phyloP scores from a whole-genome alignment of 164 flowering plant species.

The Magnolia sinica region DNA sequence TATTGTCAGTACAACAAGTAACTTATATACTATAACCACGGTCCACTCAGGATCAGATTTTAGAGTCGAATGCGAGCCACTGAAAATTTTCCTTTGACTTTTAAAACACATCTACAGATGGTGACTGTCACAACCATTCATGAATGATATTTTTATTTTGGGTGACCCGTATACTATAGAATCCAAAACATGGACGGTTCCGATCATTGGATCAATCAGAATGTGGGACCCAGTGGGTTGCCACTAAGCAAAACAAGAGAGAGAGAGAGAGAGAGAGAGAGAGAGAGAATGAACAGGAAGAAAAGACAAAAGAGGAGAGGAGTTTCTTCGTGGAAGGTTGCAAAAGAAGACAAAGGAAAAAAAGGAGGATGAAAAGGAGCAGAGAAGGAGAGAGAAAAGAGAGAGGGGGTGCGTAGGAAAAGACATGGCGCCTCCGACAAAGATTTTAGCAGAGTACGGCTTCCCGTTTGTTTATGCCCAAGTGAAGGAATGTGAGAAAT shows the following conservation, averaged over 20 bases:
- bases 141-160: too few species aligned
- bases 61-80: too few species aligned
- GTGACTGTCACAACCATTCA: too few species aligned
- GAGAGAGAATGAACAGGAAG: neutral
- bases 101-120: too few species aligned
- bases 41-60: too few species aligned
- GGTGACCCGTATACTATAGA: too few species aligned
- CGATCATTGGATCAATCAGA: neutral
- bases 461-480: slow-evolving; percentile 23
- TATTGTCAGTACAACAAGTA: too few species aligned
- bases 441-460: slow-evolving; percentile 34
- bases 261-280: too few species aligned
- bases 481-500: slow-evolving; percentile 30
- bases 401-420: slow-evolving; percentile 37
- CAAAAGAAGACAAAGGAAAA: slow-evolving; percentile 10
- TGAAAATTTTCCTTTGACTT: too few species aligned
- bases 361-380: slow-evolving; percentile 10
- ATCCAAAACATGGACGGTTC: neutral
- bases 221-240: neutral
- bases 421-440: slow-evolving; percentile 43
- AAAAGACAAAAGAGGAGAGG: neutral
- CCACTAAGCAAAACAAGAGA: too few species aligned
- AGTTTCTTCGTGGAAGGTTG: neutral
- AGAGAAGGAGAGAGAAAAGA: slow-evolving; percentile 8
- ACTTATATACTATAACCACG: too few species aligned